Conservation (phyloP, 225 moss, liverwort and hornwort species). For the Pleurozium schreberi region DNA sequence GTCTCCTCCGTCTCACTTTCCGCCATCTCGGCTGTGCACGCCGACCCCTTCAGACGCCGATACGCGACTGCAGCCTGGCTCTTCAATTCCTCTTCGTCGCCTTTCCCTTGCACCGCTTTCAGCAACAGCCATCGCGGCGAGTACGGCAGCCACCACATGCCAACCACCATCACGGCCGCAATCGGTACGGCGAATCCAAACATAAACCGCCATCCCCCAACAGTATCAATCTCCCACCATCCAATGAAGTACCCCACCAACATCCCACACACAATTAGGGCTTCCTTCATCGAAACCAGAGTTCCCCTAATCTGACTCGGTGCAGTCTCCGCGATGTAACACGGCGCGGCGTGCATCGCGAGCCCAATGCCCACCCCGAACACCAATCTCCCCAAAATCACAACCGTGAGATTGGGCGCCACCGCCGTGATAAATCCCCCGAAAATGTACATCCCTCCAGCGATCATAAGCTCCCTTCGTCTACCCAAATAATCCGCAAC, state of each 20-base stretch:
- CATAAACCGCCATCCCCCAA: conserved; percentile 88
- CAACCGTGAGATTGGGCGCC: conserved; percentile 34
- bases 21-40: neutral
- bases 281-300: conserved; percentile 69
- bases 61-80: conserved; percentile 30
- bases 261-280: conserved; percentile 62
- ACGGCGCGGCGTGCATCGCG: conserved; percentile 89
- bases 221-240: conserved; percentile 39
- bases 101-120: conserved; percentile 52
- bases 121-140: conserved; percentile 89
- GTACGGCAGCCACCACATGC: conserved; percentile 73
- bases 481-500: conserved; percentile 67
- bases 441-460: conserved; percentile 37
- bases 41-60: conserved; percentile 33
- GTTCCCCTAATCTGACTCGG: conserved; percentile 66
- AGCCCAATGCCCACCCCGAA: conserved; percentile 77
- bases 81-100: conserved; percentile 23
- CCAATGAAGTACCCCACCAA: conserved; percentile 66
- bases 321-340: conserved; percentile 91
- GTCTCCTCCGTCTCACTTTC: conserved; percentile 47
- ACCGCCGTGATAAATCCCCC: conserved; percentile 40
- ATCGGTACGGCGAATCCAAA: conserved; percentile 53
- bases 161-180: conserved; percentile 38
- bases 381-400: conserved; percentile 55
- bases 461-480: conserved; percentile 55